These are phyloP conservation scores for Pugionium cornutum DNA, from an alignment of 345 rosid species.

Conservation along the genomic window DNA sequence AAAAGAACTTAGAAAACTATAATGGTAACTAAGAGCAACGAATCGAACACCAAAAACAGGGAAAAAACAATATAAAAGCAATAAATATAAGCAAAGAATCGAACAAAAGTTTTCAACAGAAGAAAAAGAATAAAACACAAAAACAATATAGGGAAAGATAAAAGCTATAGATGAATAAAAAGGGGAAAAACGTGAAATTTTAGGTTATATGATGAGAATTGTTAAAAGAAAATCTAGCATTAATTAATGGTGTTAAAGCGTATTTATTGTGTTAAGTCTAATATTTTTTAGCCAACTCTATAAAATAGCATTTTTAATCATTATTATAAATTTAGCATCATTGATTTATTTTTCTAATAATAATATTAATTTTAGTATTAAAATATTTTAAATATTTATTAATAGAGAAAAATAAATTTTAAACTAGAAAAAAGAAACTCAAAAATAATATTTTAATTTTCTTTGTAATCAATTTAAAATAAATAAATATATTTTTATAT, in stretches of 20 bases:
- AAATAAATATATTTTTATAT: no score
- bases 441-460: no score
- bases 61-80: neutral
- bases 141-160: neutral
- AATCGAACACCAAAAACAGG: neutral
- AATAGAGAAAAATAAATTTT: no score
- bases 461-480: no score
- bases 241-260: constrained; percentile 18
- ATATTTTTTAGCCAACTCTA: no score
- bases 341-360: no score
- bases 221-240: neutral
- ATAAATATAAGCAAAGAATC: constrained; percentile 5
- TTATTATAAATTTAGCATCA: no score
- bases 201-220: neutral
- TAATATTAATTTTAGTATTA: no score
- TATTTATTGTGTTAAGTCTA: neutral
- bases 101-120: neutral
- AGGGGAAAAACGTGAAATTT: neutral
- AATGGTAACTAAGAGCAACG: constrained; percentile 6
- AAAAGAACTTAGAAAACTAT: neutral
- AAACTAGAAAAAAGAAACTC: no score
- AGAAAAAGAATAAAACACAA: neutral
- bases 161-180: neutral
- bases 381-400: no score
- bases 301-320: no score